These are phyloP conservation scores for Ailanthus altissimus DNA, from an alignment of 345 rosid species.

Conservation along the genomic window DNA sequence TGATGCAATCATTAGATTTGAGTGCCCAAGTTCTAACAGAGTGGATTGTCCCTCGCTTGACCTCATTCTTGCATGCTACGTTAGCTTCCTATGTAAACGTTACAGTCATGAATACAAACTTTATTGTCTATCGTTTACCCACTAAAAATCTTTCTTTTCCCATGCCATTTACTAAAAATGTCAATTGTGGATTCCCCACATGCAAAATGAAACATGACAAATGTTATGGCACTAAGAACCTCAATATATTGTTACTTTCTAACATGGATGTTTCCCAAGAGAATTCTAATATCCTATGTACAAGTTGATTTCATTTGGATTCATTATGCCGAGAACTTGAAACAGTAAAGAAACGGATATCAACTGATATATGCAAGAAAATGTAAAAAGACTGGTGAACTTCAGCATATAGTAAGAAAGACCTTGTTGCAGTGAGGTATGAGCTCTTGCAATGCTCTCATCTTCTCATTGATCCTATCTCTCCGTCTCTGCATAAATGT, in stretches of 20 bases:
- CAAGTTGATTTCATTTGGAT: neutral
- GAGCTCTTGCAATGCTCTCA: constrained; percentile 83
- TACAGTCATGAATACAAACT: neutral
- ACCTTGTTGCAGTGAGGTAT: constrained; percentile 95
- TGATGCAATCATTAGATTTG: neutral
- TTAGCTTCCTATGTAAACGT: neutral
- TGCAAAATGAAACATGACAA: neutral
- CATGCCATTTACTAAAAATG: neutral
- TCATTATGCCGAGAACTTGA: neutral
- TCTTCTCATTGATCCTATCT: constrained; percentile 88
- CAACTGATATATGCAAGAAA: neutral
- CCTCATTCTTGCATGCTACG: neutral
- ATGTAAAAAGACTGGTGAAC: no score
- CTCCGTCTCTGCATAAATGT: constrained; percentile 62
- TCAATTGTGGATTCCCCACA: neutral
- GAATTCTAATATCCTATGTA: neutral
- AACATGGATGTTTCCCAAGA: neutral
- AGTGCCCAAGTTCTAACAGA: neutral
- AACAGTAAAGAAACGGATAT: neutral
- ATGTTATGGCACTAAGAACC: neutral
- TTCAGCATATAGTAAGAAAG: neutral
- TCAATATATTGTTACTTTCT: neutral
- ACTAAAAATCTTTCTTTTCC: neutral
- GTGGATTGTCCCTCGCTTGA: constrained; percentile 2
- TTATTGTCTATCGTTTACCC: neutral